Base-by-base conservation (phyloP, 1,284 basidiomycete species). In the Trametes hirsuta region DNA sequence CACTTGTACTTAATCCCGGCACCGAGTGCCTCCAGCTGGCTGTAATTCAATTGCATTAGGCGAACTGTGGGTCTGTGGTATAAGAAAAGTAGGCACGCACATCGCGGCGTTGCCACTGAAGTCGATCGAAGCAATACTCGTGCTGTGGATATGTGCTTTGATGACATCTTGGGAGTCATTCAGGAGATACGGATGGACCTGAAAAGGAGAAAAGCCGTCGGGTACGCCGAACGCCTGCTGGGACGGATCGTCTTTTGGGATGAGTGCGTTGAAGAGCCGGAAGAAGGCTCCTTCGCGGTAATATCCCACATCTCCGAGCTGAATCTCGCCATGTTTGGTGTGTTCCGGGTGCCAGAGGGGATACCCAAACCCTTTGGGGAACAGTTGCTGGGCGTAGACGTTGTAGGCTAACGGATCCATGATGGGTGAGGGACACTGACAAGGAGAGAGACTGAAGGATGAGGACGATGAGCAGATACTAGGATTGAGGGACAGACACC, bases 241-340 rank as follows among this genome's bases (percentile, higher is more conserved):
- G 11, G 66, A 47, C 0, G 50, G 56, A 44, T 72, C 55, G 14
- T 69, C 50, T n/a, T 21, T 55, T 8, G 61, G 59, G 6, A 60
- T 47, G 8, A 58, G 70, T 9, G 70, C 66, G 41, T 73, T 74
- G 64, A 75, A 74, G 14, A 74, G 55, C 18, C 68, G 70, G 39
- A 65, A 60, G 61, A 75, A 74, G 15, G 52, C 65, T 18, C 73
- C 73, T 30, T 69, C 66, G 4, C 59, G 60, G 40, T 72, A 44
- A 30, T 69, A 66, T 3, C 72, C 72, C 1, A 75, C 70, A 53
- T 75, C 72, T 5, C 72, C 73, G 30, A 75, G 65, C 9, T 55
- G 51, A 8, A 69, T 57, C 37, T 67, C 64, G 18, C 59, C 61
- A 10, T 47, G 45, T 10, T 48, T 22, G 0, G 65, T 49, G 18